Conservation (phyloP, 2,329 filamentous ascomycete species). For the Trichophyton schoenleinii region DNA sequence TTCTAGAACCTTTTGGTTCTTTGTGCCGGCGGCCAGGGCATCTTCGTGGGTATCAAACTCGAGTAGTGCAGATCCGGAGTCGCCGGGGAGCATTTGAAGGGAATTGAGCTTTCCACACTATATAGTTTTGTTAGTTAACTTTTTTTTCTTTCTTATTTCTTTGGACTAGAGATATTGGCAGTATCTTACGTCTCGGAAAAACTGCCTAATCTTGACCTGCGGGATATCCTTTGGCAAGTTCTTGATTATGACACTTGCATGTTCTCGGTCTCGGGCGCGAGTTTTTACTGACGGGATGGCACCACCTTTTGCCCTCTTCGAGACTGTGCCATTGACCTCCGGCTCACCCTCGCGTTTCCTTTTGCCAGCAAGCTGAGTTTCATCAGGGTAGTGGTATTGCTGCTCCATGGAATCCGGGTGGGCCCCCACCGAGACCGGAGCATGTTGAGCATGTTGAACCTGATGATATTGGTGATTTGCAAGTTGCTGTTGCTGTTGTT, state of each 20-base stretch:
- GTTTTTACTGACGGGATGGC: conserved; percentile 22
- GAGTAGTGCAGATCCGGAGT: conserved; percentile 58
- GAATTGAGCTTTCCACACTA: conserved; percentile 68
- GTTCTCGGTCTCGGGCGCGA: conserved; percentile 73
- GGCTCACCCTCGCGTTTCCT: conserved; percentile 55
- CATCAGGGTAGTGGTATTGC: conserved; percentile 16
- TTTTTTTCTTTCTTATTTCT: neutral
- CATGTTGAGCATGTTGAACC: conserved; percentile 8
- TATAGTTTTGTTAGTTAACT: conserved; percentile 5
- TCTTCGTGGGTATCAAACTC: conserved; percentile 77
- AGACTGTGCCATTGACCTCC: conserved; percentile 40
- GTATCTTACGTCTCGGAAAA: conserved; percentile 59
- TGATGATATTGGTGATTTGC: conserved; percentile 6
- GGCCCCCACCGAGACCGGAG: conserved; percentile 7
- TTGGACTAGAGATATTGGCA: neutral
- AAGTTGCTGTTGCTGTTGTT: neutral
- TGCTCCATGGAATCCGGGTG: conserved; percentile 13
- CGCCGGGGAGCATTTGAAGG: conserved; percentile 54
- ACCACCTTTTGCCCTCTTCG: conserved; percentile 54
- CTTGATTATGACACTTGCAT: conserved; percentile 70
- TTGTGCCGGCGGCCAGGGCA: conserved; percentile 64
- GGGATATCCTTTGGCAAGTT: conserved; percentile 60
- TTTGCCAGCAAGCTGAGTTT: conserved; percentile 39
- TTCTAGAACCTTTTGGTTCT: conserved; percentile 67
- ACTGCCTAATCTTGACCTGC: conserved; percentile 66